Evolutionary conservation across 352 stramenopile species (phyloP), one percentile per base, ranked within the genome.

Genomic region (Thalassiosira livingstoniorum): DNA sequence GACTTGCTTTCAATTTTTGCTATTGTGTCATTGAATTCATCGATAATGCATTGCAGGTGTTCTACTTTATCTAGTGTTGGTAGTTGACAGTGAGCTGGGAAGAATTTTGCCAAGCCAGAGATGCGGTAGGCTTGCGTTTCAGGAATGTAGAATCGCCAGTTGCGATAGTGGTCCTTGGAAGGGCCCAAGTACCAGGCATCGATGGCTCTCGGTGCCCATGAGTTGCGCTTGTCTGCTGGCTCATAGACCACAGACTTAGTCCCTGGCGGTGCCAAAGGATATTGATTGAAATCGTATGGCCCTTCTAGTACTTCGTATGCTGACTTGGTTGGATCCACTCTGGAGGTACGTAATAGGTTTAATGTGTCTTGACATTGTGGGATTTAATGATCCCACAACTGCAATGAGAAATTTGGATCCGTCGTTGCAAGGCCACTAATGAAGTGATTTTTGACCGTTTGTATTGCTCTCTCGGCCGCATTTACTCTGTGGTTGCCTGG

Each of bases 361-460:
- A 82, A 32, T 34, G 76, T 73, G 0, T 77, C 39, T 3, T 62
- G 0, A 35, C 53, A 61, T 61, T 88, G 81, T 29, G 27, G 2
- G 2, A 81, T 51, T 21, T 83, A 57, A 7, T 68, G 2, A 45
- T 77, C 43, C 72, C 74, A 86, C 15, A 84, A 39, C 32, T 79
- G 60, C 0, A 84, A 42, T 15, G 62, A 66, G 27, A 73, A 84
- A 0, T 74, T 29, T 11, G 11, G 3, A 45, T 83, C 55, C n/a
- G 57, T 39, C 31, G 42, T 74, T 27, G 18, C 18, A 0, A 74
- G 10, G 0, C 63, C 63, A 61, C 42, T 61, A 15, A 72, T 72
- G 31, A 89, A 86, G 53, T 90, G 83, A 27, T 87, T 82, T 69
- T 90, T 85, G 45, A 80, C 87, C 0, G 83, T 87, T 31, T 68